These are phyloP conservation scores for Gynochthodes officinalis DNA, from an alignment of 257 asterid genomes.

Conservation along the genomic window DNA sequence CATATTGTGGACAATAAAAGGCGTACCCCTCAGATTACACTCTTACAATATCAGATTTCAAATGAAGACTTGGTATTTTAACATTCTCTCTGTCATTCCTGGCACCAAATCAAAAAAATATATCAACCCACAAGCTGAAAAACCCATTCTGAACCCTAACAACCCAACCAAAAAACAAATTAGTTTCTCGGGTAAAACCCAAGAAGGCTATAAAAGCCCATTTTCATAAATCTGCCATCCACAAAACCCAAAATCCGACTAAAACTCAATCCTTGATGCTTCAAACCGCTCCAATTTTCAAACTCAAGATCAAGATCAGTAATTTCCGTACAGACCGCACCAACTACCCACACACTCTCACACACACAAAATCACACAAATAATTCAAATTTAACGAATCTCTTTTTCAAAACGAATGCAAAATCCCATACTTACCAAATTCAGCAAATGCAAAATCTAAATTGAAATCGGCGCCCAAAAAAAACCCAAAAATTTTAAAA, in stretches of 20 bases:
- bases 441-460: not conserved
- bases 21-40: not conserved
- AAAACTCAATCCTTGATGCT: not conserved
- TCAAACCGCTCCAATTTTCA: not conserved
- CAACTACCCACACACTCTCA: not conserved
- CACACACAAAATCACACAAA: conserved; percentile 3
- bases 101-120: not conserved
- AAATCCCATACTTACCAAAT: not conserved
- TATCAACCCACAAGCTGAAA: not conserved
- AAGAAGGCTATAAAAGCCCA: not conserved
- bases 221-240: not conserved
- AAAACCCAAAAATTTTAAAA: not conserved
- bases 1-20: not conserved
- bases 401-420: not conserved
- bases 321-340: not conserved
- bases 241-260: not conserved
- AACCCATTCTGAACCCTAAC: not conserved
- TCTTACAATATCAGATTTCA: not conserved
- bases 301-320: conserved; percentile 11
- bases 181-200: not conserved
- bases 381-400: conserved; percentile 13
- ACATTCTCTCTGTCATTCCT: not conserved
- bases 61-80: not conserved
- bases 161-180: not conserved
- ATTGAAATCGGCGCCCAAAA: not conserved